These are phyloP conservation scores for Trypanosoma rangeli DNA, from an alignment of 208 protist genomes.

Conservation along the genomic window DNA sequence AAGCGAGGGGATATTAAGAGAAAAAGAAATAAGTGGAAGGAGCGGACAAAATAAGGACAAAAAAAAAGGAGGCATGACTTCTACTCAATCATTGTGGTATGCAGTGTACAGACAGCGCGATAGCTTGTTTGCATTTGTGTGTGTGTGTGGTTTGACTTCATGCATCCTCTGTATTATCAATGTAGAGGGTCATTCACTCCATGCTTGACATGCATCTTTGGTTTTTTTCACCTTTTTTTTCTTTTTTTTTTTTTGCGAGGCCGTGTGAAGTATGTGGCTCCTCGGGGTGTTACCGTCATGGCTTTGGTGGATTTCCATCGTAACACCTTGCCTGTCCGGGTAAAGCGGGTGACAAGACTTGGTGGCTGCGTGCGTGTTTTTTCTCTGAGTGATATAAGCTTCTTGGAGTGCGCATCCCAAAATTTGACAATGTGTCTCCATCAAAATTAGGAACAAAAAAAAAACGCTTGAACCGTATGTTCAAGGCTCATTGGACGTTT, in stretches of 20 bases:
- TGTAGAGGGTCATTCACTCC: neutral
- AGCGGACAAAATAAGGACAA: too few species aligned
- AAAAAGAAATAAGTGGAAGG: neutral
- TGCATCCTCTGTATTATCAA: neutral
- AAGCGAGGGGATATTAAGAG: neutral
- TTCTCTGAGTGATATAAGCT: constrained; percentile 4
- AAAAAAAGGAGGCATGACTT: too few species aligned
- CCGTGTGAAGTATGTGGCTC: neutral
- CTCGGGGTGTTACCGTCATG: neutral
- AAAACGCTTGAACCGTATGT: neutral
- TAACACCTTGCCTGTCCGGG: constrained; percentile 13
- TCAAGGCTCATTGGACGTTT: neutral
- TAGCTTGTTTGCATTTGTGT: neutral
- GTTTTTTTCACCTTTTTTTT: constrained; percentile 10
- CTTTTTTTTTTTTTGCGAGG: neutral
- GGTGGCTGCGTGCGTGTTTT: neutral
- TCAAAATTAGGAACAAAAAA: neutral
- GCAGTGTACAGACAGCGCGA: too few species aligned
- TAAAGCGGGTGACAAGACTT: neutral
- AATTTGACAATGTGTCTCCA: constrained; percentile 1
- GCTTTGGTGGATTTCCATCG: constrained; percentile 11
- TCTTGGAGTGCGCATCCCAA: constrained; percentile 15
- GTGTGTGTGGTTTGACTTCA: neutral
- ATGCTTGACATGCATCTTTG: neutral
- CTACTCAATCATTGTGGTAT: too few species aligned